A percentile compares a stretch with the other conserved stretches of the same genome.
Evolutionary conservation across 495 filamentous ascomycete species (phyloP).

Genomic region (Penicillium manginii): DNA sequence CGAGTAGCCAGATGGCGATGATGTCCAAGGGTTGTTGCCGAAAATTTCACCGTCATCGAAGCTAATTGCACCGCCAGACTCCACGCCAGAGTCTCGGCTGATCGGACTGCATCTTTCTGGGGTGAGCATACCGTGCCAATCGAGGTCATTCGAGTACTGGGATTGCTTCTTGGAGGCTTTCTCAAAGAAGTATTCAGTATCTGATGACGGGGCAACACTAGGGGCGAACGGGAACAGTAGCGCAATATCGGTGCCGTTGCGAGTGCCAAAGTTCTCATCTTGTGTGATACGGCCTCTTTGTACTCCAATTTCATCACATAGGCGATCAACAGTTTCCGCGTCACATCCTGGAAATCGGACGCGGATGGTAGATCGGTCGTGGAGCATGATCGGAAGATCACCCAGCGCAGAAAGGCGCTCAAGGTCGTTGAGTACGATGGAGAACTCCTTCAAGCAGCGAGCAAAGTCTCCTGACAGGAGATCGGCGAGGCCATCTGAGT

Average conservation of each 20-base stretch:
- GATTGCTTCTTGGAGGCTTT: slow-evolving; percentile 26
- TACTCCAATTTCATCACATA: slow-evolving; percentile 87
- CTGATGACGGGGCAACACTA: slow-evolving; percentile 44
- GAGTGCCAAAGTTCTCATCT: slow-evolving; percentile 71
- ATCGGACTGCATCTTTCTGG: slow-evolving; percentile 33
- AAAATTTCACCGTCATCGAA: slow-evolving; percentile 53
- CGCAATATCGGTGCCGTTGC: slow-evolving; percentile 68
- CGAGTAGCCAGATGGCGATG: slow-evolving; percentile 53
- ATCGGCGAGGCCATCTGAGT: slow-evolving; percentile 80
- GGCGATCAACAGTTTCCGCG: slow-evolving; percentile 74
- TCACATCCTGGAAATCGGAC: slow-evolving; percentile 94
- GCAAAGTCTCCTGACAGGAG: slow-evolving; percentile 87
- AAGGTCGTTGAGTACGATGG: slow-evolving; percentile 78
- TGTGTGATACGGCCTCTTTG: slow-evolving; percentile 75
- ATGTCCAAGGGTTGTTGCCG: slow-evolving; percentile 53
- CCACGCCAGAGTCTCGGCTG: slow-evolving; percentile 26
- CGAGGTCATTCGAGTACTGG: slow-evolving; percentile 40
- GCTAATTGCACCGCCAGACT: slow-evolving; percentile 38
- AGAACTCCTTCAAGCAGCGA: slow-evolving; percentile 80
- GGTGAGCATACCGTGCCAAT: slow-evolving; percentile 64
- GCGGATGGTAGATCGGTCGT: slow-evolving; percentile 63
- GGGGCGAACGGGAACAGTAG: slow-evolving; percentile 87
- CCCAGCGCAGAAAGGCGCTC: slow-evolving; percentile 75
- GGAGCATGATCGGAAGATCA: slow-evolving; percentile 78
- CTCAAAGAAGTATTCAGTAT: slow-evolving; percentile 39